These are phyloP conservation scores for Leucocoprinus leucothites DNA, from an alignment of 768 basidiomycete species.

Conservation along the genomic window DNA sequence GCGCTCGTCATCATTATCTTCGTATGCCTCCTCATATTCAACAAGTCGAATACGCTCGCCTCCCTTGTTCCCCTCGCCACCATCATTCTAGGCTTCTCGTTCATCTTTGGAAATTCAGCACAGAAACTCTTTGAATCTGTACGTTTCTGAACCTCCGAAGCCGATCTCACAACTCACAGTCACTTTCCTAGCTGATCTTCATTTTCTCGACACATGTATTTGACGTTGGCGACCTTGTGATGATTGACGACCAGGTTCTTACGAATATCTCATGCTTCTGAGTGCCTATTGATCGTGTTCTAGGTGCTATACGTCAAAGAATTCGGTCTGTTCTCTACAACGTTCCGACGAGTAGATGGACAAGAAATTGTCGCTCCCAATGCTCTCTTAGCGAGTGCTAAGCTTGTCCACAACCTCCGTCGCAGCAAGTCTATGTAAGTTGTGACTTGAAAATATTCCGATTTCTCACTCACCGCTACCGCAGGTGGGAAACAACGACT, in stretches of 20 bases:
- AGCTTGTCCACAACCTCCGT: slow-evolving; percentile 76
- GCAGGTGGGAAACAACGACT: slow-evolving; percentile 66
- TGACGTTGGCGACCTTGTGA: slow-evolving; percentile 77
- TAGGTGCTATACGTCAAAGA: slow-evolving; percentile 59
- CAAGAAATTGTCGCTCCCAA: slow-evolving; percentile 81
- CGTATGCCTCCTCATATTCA: slow-evolving; percentile 73
- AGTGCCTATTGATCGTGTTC: neutral
- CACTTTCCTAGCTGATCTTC: slow-evolving; percentile 60
- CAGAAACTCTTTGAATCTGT: slow-evolving; percentile 78
- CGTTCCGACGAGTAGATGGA: slow-evolving; percentile 77
- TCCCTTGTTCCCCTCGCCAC: slow-evolving; percentile 80
- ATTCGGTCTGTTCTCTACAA: slow-evolving; percentile 78
- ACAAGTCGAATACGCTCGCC: slow-evolving; percentile 56
- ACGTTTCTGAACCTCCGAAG: slow-evolving; percentile 16
- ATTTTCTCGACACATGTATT: slow-evolving; percentile 87
- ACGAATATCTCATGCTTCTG: slow-evolving; percentile 3
- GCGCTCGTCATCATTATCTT: slow-evolving; percentile 62
- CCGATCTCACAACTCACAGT: neutral
- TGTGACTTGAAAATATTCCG: neutral
- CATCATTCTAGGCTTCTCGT: slow-evolving; percentile 79
- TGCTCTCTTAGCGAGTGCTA: slow-evolving; percentile 62
- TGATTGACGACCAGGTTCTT: slow-evolving; percentile 69
- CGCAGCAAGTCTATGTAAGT: slow-evolving; percentile 71
- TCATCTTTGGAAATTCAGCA: slow-evolving; percentile 82
- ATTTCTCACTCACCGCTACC: neutral